A percentile compares a stretch with the other conserved stretches of the same genome.
These are phyloP conservation scores for Wallemia hederae DNA, from an alignment of 1,284 basidiomycete genomes.

Conservation along the genomic window DNA sequence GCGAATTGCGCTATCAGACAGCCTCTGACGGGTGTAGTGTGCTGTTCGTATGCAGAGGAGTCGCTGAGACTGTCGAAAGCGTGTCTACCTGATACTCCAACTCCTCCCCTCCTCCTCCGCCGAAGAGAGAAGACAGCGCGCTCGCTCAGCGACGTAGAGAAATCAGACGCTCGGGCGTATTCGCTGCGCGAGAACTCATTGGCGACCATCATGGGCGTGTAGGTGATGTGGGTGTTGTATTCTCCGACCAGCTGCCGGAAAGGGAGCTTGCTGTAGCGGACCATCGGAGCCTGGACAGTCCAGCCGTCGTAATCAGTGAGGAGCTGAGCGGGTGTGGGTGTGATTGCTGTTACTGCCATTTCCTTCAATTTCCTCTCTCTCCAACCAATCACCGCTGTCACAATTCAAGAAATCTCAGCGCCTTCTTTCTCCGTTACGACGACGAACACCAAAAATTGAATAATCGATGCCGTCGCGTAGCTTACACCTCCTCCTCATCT, in stretches of 20 bases:
- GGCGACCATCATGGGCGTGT: constrained; percentile 30
- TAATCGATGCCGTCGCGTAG: not conserved
- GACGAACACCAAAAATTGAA: too few species aligned
- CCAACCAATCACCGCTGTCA: too few species aligned
- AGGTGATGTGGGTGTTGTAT: constrained; percentile 28
- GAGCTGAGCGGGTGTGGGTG: not conserved
- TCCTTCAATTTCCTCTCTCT: too few species aligned
- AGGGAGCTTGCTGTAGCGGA: constrained; percentile 28
- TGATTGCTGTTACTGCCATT: not conserved
- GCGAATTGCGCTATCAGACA: constrained; percentile 27
- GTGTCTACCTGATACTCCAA: constrained; percentile 3
- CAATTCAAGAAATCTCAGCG: too few species aligned
- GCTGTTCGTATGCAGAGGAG: constrained; percentile 7
- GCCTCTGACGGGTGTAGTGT: constrained; percentile 17
- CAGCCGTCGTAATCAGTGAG: not conserved
- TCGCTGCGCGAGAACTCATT: constrained; percentile 19
- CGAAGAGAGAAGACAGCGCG: constrained; percentile 23
- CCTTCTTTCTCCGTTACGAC: too few species aligned
- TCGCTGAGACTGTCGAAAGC: too few species aligned
- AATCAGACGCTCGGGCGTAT: constrained; percentile 24
- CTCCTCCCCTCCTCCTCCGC: constrained; percentile 6
- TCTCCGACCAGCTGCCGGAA: constrained; percentile 26
- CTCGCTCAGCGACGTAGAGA: constrained; percentile 22
- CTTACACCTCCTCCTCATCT: not conserved
- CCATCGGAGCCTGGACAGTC: constrained; percentile 19